phyloP scores from a whole-genome alignment of 768 basidiomycete species.

The Lanmaoa rubissima region DNA sequence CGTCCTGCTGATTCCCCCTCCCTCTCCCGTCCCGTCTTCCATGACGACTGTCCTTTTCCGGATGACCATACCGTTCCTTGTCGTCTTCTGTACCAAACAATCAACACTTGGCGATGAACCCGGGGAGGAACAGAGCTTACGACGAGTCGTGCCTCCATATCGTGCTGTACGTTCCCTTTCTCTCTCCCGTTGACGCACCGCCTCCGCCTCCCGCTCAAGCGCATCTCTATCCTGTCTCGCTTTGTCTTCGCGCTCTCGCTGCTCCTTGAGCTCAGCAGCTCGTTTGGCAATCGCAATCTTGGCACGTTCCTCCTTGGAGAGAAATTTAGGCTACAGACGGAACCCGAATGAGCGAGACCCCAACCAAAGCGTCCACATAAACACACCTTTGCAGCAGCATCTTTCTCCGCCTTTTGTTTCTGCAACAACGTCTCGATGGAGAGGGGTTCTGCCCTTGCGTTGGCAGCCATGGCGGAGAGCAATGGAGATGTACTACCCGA shows the following conservation, averaged over 20 bases:
- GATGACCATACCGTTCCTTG: constrained; percentile 44
- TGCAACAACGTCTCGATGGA: constrained; percentile 87
- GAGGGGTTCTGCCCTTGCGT: constrained; percentile 59
- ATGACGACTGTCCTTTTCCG: constrained; percentile 49
- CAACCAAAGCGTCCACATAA: background rate
- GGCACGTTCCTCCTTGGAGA: constrained; percentile 89
- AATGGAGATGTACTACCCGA: background rate
- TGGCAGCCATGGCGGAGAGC: constrained; percentile 38
- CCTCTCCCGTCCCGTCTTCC: constrained; percentile 39
- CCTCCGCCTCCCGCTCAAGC: constrained; percentile 76
- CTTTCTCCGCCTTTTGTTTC: constrained; percentile 86
- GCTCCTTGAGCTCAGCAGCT: constrained; percentile 73
- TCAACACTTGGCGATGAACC: constrained; percentile 4
- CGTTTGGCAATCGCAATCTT: constrained; percentile 86
- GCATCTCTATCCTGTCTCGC: constrained; percentile 59
- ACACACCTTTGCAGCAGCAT: constrained; percentile 82
- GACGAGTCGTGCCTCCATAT: constrained; percentile 40
- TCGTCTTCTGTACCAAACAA: constrained; percentile 43
- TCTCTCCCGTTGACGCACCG: constrained; percentile 53
- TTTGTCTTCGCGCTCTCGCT: constrained; percentile 64
- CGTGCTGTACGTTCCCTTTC: constrained; percentile 34
- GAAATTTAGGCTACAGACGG: constrained; percentile 78
- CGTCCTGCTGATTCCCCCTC: constrained; percentile 38
- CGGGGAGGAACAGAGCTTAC: constrained; percentile 16
- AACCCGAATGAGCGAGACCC: background rate